phyloP scores from a whole-genome alignment of 257 asterid species.

The Craterostigma plantagineum region DNA sequence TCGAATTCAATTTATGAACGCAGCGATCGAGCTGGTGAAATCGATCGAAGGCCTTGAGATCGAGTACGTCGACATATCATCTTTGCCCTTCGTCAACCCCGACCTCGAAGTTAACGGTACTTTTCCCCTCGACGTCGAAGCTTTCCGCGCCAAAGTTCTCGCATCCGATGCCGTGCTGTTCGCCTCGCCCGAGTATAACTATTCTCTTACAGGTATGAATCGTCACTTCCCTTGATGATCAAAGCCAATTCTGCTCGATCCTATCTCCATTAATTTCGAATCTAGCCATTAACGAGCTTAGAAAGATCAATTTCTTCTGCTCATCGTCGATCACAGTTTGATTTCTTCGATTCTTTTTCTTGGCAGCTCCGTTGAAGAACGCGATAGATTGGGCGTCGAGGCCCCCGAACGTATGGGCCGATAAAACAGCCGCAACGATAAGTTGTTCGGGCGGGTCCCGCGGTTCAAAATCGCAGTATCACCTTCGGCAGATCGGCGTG shows the following conservation, averaged over 20 bases:
- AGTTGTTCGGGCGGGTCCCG: neutral
- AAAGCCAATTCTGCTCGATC: too few relatives aligned
- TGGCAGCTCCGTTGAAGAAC: conserved; percentile 2
- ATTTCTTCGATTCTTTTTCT: neutral
- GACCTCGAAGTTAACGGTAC: conserved; percentile 71
- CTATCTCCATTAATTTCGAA: too few relatives aligned
- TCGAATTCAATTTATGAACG: too few relatives aligned
- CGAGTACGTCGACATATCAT: conserved; percentile 59
- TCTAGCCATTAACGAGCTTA: too few relatives aligned
- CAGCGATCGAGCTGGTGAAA: conserved; percentile 52
- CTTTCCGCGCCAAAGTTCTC: conserved; percentile 55
- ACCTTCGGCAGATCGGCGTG: conserved; percentile 3
- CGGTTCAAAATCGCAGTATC: neutral
- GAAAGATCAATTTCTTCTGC: too few relatives aligned
- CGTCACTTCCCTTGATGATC: too few relatives aligned
- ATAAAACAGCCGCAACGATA: conserved; percentile 1
- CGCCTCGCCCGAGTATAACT: conserved; percentile 87
- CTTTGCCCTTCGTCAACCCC: conserved; percentile 51
- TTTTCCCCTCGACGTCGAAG: conserved; percentile 57
- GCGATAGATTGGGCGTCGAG: conserved; percentile 3
- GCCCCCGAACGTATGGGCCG: conserved; percentile 2
- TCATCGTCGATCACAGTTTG: neutral
- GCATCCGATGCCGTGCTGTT: conserved; percentile 61
- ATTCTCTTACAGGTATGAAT: conserved; percentile 50
- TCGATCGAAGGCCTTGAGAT: conserved; percentile 46